These are phyloP conservation scores for Pseudocercospora fijiensis DNA, from an alignment of 2,329 filamentous ascomycete species.

Conservation along the genomic window DNA sequence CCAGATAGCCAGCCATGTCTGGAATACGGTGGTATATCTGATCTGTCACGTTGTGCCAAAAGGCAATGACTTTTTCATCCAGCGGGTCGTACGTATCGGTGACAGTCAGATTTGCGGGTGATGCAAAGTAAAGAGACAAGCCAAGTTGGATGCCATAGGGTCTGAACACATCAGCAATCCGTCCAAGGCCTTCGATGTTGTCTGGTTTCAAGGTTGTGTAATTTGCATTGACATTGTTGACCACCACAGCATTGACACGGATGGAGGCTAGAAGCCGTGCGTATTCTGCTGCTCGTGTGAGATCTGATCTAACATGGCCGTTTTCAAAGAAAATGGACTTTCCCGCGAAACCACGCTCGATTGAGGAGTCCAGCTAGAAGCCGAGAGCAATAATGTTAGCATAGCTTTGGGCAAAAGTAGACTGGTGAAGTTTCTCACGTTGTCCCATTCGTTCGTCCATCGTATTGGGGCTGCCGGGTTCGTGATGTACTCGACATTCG, in stretches of 20 bases:
- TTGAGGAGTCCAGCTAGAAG: conserved; percentile 31
- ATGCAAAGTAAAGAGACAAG: conserved; percentile 67
- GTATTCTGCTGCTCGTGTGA: conserved; percentile 61
- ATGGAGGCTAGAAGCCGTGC: conserved; percentile 66
- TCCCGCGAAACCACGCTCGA: conserved; percentile 68
- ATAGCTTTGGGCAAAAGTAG: neutral
- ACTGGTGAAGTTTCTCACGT: conserved; percentile 61
- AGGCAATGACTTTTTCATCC: conserved; percentile 58
- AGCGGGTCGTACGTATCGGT: conserved; percentile 66
- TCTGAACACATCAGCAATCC: conserved; percentile 64
- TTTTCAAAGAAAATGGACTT: conserved; percentile 66
- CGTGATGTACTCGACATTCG: conserved; percentile 48
- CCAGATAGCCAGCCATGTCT: conserved; percentile 66
- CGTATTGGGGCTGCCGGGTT: conserved; percentile 63
- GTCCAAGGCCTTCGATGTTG: conserved; percentile 61
- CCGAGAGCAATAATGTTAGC: neutral
- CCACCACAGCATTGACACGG: conserved; percentile 63
- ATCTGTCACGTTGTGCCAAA: conserved; percentile 62
- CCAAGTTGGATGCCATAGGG: conserved; percentile 67
- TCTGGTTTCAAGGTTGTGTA: conserved; percentile 53
- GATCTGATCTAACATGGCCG: conserved; percentile 56
- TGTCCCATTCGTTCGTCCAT: conserved; percentile 75
- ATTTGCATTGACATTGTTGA: conserved; percentile 74
- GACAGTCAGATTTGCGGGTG: conserved; percentile 57
- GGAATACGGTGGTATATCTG: conserved; percentile 62